Evolutionary conservation across 148 eudicot species (phyloP).

Genomic region (Amaranthus cruentus): DNA sequence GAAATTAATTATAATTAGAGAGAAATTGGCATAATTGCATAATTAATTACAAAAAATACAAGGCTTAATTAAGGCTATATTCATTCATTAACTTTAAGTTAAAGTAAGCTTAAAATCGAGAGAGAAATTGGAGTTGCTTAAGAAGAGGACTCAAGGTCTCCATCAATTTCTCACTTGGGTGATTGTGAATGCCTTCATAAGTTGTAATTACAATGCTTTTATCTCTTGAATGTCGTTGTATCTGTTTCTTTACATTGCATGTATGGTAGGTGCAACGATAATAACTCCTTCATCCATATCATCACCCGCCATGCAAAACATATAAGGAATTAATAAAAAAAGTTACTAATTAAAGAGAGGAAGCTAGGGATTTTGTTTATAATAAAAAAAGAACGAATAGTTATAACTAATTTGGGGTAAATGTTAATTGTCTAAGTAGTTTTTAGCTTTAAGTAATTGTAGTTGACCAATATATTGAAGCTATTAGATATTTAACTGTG

Average conservation of each 20-base stretch:
- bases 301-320: not conserved
- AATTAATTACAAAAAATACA: conserved; percentile 5
- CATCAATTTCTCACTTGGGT: conserved; percentile 93
- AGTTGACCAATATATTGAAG: too few relatives aligned
- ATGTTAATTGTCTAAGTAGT: too few relatives aligned
- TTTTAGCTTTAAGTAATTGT: too few relatives aligned
- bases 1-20: not conserved
- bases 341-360: not conserved
- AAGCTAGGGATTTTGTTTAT: too few relatives aligned
- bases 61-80: not conserved
- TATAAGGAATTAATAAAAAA: not conserved
- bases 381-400: too few relatives aligned
- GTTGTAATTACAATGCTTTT: conserved; percentile 77
- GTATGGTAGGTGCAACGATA: conserved; percentile 93
- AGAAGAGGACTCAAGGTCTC: conserved; percentile 83
- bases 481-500: too few relatives aligned
- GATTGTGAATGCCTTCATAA: conserved; percentile 92
- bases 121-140: conserved; percentile 87
- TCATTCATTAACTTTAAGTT: not conserved
- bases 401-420: too few relatives aligned
- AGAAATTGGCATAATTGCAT: not conserved
- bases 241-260: conserved; percentile 96
- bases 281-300: conserved; percentile 58
- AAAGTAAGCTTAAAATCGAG: conserved; percentile 50
- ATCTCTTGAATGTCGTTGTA: conserved; percentile 85